Base-by-base conservation (phyloP, 164 flowering plant species). In the Umbilicus rupestris region DNA sequence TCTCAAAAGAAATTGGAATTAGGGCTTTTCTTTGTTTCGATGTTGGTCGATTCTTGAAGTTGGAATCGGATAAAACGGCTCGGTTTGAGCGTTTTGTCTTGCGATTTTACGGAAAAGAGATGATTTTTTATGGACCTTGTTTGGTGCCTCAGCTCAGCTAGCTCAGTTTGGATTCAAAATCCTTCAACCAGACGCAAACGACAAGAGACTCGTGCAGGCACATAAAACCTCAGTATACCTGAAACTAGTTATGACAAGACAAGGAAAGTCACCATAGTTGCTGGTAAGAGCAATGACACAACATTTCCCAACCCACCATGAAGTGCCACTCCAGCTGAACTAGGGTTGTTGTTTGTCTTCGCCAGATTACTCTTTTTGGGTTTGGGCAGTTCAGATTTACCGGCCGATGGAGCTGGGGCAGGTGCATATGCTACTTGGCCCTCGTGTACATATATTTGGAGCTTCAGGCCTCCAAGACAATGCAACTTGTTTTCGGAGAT, bases 381-480 rank as follows among this genome's bases (percentile, higher is more conserved):
- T 5, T 33, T 55, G 19, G 73, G 68, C 37, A 66, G 57, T 30
- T 72, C 44, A 39, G 49, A 68, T 0, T 70, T 65, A 41, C 66
- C 37, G 12, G 46, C 33, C 3, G 78, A 45, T 7, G 88, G 87
- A 15, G 84, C 80, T 37, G 57, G 65, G 1, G 72, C 78, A 0
- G 82, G 78, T 3, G 90, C 64, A 55, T 67, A 29, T n/a, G 72
- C 68, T 62, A 75, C 58, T 55, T 55, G 72, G 62, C 71, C 58
- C 26, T n/a, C 67, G 52, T 77, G 68, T 1, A 77, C 83, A 39
- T 76, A 39, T 0, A 79, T 81, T 37, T 72, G 80, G 30, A 86
- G 81, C 75, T 80, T 84, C 91, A 86, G 80, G 26, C 91, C 91
- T 20, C 84, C 86, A 1, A 80, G 75, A 64, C 91, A 86, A 63